Evolutionary conservation across 1,139 yeast genomes (phyloP), one percentile per base, ranked within the genome.

Genomic region (Geotrichum klebahnii): DNA sequence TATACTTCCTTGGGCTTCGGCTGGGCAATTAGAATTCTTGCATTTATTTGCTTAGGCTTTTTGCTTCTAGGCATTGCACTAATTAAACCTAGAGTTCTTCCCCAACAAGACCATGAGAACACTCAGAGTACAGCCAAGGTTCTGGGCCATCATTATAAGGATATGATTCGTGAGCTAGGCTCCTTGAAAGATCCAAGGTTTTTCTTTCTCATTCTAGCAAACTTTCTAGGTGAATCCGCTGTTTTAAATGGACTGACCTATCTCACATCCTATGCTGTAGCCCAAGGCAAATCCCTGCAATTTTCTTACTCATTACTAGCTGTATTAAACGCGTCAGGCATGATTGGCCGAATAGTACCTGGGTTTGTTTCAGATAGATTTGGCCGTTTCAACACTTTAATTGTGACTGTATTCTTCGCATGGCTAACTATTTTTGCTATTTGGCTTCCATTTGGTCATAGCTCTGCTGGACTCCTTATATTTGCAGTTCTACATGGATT

Each of bases 381-480:
- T 31, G 89, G 89, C 0, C 69, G 78, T 34, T 81, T 77, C 63
- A 82, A 81, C 58, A 70, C 81, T 17, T 75, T 76, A 60, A 65
- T 75, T 29, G 50, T 62, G 23, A 68, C 78, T 66, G 62, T 77
- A 54, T 19, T 65, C 12, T 57, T 73, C 39, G 66, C 78, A 34
- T 72, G 74, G 38, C 17, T 79, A 32, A 57, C 67, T 19, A 55
- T 61, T 9, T 63, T 78, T 46, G 61, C 68, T 1, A 55, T 80
- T 12, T 79, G 83, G 84, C 62, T 77, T 10, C 83, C 82, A 6
- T 74, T 79, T 53, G 83, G 82, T 5, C 38, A 51, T 16, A 28
- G 31, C 17, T 24, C 48, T 2, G 57, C 60, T 1, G 76, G 67
- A 0, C 67, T 78, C 53, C 72, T 75, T 54, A 69, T 71, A 0